Evolutionary conservation across 805 yeast genomes (phyloP), one percentile per base, ranked within the genome.

Genomic region (Kuraishia cidri): DNA sequence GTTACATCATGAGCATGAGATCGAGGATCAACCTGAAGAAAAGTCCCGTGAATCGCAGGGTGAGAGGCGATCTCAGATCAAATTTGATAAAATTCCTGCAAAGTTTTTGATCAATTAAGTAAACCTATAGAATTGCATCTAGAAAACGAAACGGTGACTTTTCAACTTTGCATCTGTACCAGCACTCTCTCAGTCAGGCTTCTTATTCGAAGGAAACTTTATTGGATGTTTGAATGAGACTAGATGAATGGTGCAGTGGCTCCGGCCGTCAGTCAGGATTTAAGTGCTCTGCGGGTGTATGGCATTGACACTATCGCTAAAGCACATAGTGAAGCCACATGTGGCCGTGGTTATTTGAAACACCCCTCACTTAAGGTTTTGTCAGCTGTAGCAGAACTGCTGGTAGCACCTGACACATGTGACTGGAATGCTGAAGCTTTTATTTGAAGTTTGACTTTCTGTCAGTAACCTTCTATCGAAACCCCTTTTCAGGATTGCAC

Each of bases 1-100:
- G 35, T 64, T 84, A 39, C 92, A 80, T 50, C 95, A 84, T 51
- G 84, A 79, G 43, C 92, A 83, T 51, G 95, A 83, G 49, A 79
- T 83, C 34, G 92, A 80, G 41, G 81, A 72, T 44, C 52, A 46
- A 18, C 48, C 44, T 13, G 25, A 30, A 10, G 38, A 40, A 8
- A 46, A 40, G 8, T 26, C 29, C 16, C 23, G 24, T 11, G 37
- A 41, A 30, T 42, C 15, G 10, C 26, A 10, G 6, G 30, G 12
- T 14, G 14, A 40, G 21, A 30, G 22, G 19, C 36, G 45, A 24
- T 25, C 34, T 14, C 42, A 45, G n/a, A 41, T 48, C 14, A 45
- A 38, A 33, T 16, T 34, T 5, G 44, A 38, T 2, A 42, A 39
- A 3, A 46, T 48, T 13, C 53, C 53, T n/a, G 12, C 26, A 6